phyloP scores from a whole-genome alignment of 2,329 filamentous ascomycete species.

The Clarireedia homoeocarpa region DNA sequence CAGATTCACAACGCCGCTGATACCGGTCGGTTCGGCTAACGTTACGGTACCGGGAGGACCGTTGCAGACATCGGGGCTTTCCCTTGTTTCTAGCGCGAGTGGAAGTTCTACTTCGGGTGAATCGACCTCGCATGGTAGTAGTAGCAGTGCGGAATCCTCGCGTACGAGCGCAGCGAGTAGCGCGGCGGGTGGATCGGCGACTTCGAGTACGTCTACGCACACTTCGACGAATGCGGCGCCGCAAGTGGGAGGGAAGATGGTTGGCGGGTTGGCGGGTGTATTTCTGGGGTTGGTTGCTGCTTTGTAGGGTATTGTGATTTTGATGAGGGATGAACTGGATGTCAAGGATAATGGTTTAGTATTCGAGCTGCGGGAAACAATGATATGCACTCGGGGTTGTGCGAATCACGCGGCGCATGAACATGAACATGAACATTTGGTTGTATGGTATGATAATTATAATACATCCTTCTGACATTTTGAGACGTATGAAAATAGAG shows the following conservation, averaged over 20 bases:
- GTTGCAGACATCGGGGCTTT: neutral
- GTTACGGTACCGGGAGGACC: neutral
- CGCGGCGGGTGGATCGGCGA: neutral
- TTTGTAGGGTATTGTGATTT: neutral
- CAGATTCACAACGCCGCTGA: neutral
- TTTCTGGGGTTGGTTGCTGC: neutral
- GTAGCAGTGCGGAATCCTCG: neutral
- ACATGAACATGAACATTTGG: too few species aligned
- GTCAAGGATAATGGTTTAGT: neutral
- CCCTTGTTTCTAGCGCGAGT: neutral
- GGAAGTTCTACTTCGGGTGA: neutral
- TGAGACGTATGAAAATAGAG: too few species aligned
- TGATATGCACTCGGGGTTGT: too few species aligned
- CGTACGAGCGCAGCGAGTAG: neutral
- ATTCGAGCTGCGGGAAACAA: too few species aligned
- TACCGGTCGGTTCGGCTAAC: neutral
- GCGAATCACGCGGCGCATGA: too few species aligned
- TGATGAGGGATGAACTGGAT: neutral
- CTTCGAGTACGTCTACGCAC: neutral
- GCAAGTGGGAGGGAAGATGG: neutral
- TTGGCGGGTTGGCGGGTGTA: conserved; percentile 2
- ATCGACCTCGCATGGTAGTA: neutral
- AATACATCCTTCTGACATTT: too few species aligned
- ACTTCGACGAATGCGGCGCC: neutral
- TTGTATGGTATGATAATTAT: too few species aligned